phyloP scores from a whole-genome alignment of 2,329 filamentous ascomycete genomes.

The Emergomyces pasteurianus region DNA sequence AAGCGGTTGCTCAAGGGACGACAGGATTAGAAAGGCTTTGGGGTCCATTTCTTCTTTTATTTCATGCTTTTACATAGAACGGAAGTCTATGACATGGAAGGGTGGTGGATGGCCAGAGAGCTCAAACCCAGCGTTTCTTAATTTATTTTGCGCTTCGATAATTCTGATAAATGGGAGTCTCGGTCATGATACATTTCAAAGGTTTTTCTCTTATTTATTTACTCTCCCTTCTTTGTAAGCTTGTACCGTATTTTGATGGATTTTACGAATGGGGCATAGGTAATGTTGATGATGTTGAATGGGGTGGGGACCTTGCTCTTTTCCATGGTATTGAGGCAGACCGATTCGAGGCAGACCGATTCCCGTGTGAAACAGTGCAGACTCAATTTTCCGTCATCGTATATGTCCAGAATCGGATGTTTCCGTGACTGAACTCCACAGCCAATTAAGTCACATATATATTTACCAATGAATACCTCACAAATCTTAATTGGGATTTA shows the following conservation, averaged over 20 bases:
- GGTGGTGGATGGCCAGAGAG: background rate
- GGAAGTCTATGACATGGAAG: background rate
- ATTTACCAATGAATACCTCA: background rate
- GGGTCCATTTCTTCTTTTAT: background rate
- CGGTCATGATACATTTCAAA: background rate
- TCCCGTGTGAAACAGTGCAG: background rate
- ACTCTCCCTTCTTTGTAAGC: background rate
- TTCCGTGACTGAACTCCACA: no score
- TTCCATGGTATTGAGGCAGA: background rate
- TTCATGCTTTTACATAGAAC: background rate
- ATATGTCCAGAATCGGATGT: no score
- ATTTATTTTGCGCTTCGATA: background rate
- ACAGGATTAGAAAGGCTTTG: slow-evolving; percentile 57
- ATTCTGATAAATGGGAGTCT: slow-evolving; percentile 1
- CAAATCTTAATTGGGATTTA: background rate
- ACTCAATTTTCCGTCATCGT: no score
- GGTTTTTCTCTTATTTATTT: background rate
- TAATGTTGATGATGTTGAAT: background rate
- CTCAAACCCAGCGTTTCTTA: background rate
- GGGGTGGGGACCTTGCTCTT: background rate
- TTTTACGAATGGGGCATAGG: background rate
- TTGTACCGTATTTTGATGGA: background rate
- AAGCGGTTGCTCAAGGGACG: slow-evolving; percentile 96
- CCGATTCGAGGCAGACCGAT: no score
- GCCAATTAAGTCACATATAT: no score